Evolutionary conservation across 2,329 filamentous ascomycete species (phyloP).

Genomic region (Cladosporium colombiae): DNA sequence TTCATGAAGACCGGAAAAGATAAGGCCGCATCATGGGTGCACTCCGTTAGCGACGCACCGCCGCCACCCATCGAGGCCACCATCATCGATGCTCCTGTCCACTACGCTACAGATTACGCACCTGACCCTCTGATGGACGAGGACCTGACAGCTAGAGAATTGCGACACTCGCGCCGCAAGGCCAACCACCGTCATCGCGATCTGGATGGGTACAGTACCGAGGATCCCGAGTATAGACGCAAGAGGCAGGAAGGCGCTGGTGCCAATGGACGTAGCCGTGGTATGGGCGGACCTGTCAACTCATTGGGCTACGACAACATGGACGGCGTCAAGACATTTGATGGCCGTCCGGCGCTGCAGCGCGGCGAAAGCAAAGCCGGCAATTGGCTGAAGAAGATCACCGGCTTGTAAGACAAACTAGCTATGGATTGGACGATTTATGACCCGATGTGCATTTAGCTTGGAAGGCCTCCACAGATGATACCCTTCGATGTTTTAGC

Average conservation of each 20-base stretch:
- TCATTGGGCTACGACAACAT: conserved; percentile 37
- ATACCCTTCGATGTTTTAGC: conserved; percentile 23
- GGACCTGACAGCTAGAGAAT: conserved; percentile 35
- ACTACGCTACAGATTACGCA: conserved; percentile 31
- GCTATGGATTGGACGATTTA: conserved; percentile 9
- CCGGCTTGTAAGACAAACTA: conserved; percentile 25
- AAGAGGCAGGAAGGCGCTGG: conserved; percentile 30
- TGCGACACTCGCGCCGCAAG: conserved; percentile 30
- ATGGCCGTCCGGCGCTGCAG: conserved; percentile 42
- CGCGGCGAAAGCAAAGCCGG: conserved; percentile 40
- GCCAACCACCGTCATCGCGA: conserved; percentile 22
- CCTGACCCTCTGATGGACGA: conserved; percentile 30
- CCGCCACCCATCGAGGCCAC: conserved; percentile 49
- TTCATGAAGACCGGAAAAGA: conserved; percentile 41
- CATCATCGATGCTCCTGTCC: conserved; percentile 45
- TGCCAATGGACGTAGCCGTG: conserved; percentile 39
- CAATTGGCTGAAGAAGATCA: conserved; percentile 52
- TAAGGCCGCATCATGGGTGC: conserved; percentile 54
- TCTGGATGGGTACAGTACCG: conserved; percentile 26
- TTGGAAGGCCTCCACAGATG: conserved; percentile 14
- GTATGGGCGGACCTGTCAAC: conserved; percentile 32
- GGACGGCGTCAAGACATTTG: conserved; percentile 42
- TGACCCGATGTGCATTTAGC: background rate
- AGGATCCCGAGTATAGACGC: conserved; percentile 29
- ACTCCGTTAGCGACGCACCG: conserved; percentile 48